Base-by-base conservation (phyloP, 352 stramenopile species). In the Aphanomyces invadans region DNA sequence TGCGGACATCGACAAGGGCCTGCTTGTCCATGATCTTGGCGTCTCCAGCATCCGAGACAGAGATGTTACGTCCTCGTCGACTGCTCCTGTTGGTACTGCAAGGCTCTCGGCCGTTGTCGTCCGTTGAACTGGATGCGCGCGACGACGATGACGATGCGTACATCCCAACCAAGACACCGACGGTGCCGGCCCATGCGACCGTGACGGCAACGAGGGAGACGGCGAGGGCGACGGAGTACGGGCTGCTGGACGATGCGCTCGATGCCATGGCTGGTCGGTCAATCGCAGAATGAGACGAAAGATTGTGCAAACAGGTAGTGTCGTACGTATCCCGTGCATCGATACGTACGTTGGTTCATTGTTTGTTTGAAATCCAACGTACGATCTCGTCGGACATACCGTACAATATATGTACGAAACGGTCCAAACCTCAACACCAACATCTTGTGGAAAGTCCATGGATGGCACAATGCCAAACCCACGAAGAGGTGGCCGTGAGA, bases 1-100 rank as follows among this genome's bases (percentile, higher is more conserved):
- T 57, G 36, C 23, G 39, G 5, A 67, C 39, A 19, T 67, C 42
- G n/a, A 57, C 38, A 15, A 67, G 33, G n/a, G 28, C 28, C 7
- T 67, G 60, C 39, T 67, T 57, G 49, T 57, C 38, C 39, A 67
- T 57, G 44, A 57, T 31, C 36, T 57, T 67, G 23, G 60, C 60
- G 25, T 65, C 59, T 3, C 60, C 25, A 12, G 25, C 33, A n/a
- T 67, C 57, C n/a, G 46, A 36, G 21, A 67, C 31, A 3, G 60
- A 67, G n/a, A 15, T n/a, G 33, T 67, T 42, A 25, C 60, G 60
- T 29, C 15, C 32, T 28, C 60, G 60, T 12, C 10, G 12, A 4
- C 12, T 26, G 59, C 11, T 36, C 4, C 17, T 23, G 42, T 17
- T 57, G 11, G 21, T 0, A 26, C 12, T n/a, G 19, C 29, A 5